Evolutionary conservation across 2,329 filamentous ascomycete species (phyloP), one percentile per base, ranked within the genome.

Genomic region (Apiospora malaysiana): DNA sequence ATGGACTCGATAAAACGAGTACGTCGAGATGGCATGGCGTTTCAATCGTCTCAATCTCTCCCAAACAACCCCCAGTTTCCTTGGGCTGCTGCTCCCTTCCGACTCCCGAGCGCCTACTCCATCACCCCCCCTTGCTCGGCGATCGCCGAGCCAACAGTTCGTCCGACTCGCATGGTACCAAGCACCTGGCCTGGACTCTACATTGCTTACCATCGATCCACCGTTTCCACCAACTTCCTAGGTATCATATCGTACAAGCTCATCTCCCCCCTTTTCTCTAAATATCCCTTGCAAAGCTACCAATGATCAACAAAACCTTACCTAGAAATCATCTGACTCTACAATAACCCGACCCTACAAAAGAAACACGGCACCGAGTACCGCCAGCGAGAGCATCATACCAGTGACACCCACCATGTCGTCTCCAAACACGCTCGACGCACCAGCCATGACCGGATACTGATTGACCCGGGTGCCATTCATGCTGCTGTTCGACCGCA

Each of bases 341-440:
- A 45, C 42, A 10, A 67, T 71, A 45, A 27, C 7, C 21, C 37
- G 27, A 2, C 10, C 21, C 32, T 69, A 78, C 56, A 78, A 3
- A 25, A 74, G 45, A 37, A 76, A 59, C 68, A 77, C 75, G 8
- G 74, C 68, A 2, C 73, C 75, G 23, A 79, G 76, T 0, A 78
- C 16, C 7, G 70, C 72, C 23, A 78, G 72, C 75, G 75, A 79
- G 3, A 75, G 37, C 65, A 68, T 59, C 8, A 79, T 6, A 2
- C 77, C 76, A 66, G 32, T 23, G 21, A 71, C 75, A 4, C 73
- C 73, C 0, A 77, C 27, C 46, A 71, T 6, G 43, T 68, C 56
- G 9, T 70, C 66, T 23, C 27, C 65, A 18, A 66, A 32, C n/a
- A 66, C 10, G 12, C 69, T 51, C 27, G 63, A 56, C 1, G 71